These are phyloP conservation scores for Fusarium mexicanum DNA, from an alignment of 2,329 filamentous ascomycete species.

Conservation along the genomic window DNA sequence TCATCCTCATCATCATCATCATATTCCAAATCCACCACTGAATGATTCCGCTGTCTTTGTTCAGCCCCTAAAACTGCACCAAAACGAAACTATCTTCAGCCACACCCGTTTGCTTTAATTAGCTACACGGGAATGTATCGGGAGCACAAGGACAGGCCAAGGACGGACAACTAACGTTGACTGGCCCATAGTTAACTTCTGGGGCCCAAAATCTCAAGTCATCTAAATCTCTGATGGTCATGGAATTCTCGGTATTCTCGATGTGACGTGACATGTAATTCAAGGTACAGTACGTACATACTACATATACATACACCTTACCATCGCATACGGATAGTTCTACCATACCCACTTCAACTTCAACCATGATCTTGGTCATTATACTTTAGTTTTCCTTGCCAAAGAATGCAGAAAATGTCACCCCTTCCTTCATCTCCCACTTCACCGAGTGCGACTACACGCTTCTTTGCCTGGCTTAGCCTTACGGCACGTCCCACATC, in stretches of 20 bases:
- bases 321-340: not conserved
- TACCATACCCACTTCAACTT: not conserved
- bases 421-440: not conserved
- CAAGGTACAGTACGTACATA: not conserved
- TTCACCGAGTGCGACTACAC: not conserved
- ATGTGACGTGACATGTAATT: not conserved
- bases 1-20: not conserved
- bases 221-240: not conserved
- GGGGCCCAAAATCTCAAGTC: slow-evolving; percentile 5
- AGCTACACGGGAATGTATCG: not conserved
- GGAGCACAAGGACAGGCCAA: not conserved
- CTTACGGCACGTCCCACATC: slow-evolving; percentile 19
- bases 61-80: not conserved
- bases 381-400: not conserved
- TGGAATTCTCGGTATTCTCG: not conserved
- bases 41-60: not conserved
- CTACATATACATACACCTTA: not conserved
- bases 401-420: not conserved
- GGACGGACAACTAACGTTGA: not conserved
- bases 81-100: slow-evolving; percentile 3
- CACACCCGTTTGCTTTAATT: slow-evolving; percentile 15
- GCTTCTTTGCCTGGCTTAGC: slow-evolving; percentile 4
- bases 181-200: slow-evolving; percentile 7
- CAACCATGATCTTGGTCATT: not conserved
- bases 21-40: not conserved